Evolutionary conservation across 169 alveolate species (phyloP).

Genomic region (Pseudocohnilembus persalinus): DNA sequence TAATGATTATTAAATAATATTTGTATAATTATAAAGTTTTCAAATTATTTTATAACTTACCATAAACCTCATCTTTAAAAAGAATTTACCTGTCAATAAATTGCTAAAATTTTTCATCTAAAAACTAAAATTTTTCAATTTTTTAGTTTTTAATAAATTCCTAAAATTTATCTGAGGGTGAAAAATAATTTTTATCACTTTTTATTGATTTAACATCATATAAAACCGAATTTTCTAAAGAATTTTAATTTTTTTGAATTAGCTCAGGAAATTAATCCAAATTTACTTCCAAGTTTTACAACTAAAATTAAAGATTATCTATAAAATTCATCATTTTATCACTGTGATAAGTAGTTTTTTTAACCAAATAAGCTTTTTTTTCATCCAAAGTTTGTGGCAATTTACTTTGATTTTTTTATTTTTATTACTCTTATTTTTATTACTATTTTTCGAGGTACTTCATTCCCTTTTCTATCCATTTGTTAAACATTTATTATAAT

Average conservation of each 20-base stretch:
- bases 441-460: neutral
- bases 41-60: too few relatives aligned
- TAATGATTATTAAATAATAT: too few relatives aligned
- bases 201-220: too few relatives aligned
- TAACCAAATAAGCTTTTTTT: neutral
- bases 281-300: neutral
- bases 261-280: neutral
- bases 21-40: too few relatives aligned
- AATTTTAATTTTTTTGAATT: too few relatives aligned
- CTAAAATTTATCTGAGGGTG: neutral
- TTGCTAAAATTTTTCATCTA: neutral
- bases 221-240: neutral
- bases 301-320: neutral
- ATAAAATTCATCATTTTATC: neutral
- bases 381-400: neutral
- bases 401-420: neutral
- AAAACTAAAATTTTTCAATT: conserved; percentile 1
- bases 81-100: neutral
- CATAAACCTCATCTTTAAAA: too few relatives aligned
- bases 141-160: neutral
- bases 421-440: too few relatives aligned
- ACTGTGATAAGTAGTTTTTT: neutral
- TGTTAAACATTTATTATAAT: too few relatives aligned
- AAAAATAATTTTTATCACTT: too few relatives aligned
- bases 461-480: neutral